These are phyloP conservation scores for Cymbopogon citratus DNA, from an alignment of 176 grass and related monocot genomes.

Conservation along the genomic window DNA sequence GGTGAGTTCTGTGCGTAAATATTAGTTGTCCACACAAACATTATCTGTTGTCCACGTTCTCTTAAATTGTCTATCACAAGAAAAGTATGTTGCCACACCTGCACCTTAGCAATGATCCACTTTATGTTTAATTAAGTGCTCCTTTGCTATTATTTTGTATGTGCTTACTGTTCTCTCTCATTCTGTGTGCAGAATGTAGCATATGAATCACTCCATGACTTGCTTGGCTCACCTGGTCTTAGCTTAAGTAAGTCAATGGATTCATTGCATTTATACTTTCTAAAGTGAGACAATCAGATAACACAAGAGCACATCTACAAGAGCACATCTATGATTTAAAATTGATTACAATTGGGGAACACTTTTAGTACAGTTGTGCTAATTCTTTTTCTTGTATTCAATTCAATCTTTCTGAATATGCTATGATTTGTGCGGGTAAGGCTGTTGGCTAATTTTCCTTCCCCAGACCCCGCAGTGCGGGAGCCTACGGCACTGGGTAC, in stretches of 20 bases:
- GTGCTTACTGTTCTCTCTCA: constrained; percentile 21
- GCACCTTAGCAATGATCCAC: neutral
- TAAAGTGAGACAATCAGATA: neutral
- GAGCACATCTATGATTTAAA: neutral
- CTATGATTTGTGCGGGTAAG: neutral
- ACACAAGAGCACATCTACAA: neutral
- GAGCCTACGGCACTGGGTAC: too few species aligned
- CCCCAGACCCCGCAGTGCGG: too few species aligned
- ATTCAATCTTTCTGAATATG: neutral
- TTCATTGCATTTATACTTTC: neutral
- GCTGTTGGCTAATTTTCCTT: too few species aligned
- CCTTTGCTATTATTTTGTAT: neutral
- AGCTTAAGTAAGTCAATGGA: constrained; percentile 55
- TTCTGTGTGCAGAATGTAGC: constrained; percentile 72
- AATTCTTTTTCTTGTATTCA: neutral
- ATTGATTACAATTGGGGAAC: neutral
- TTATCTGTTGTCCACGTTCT: neutral
- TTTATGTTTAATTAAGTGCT: neutral
- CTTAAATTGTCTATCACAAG: neutral
- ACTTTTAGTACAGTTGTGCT: neutral
- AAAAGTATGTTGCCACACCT: neutral
- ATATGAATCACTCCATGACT: constrained; percentile 72
- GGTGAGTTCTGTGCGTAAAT: constrained; percentile 39
- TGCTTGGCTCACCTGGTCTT: constrained; percentile 42
- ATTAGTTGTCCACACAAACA: neutral